phyloP scores from a whole-genome alignment of 495 filamentous ascomycete species.

The Glutinoglossum americanum region DNA sequence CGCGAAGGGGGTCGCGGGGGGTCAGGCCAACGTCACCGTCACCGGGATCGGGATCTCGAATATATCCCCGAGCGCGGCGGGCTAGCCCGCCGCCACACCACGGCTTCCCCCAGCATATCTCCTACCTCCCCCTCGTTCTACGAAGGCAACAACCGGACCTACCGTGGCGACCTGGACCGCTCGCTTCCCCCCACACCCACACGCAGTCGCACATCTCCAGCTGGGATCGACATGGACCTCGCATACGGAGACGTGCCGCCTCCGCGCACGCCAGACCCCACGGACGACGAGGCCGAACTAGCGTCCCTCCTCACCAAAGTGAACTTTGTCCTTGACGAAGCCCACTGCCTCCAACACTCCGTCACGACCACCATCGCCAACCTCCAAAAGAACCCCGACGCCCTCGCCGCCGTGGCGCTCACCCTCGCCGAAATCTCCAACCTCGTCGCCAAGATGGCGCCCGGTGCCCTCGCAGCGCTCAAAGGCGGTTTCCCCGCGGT shows the following conservation, averaged over 20 bases:
- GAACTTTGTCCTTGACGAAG: slow-evolving; percentile 56
- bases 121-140: slow-evolving; percentile 13
- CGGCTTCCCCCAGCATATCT: slow-evolving; percentile 7
- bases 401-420: slow-evolving; percentile 82
- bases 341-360: slow-evolving; percentile 70
- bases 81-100: slow-evolving; percentile 26
- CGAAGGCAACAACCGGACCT: slow-evolving; percentile 2
- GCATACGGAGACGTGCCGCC: slow-evolving; percentile 64
- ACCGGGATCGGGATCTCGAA: background rate
- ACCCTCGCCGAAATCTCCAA: slow-evolving; percentile 73
- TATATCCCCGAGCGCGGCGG: slow-evolving; percentile 5
- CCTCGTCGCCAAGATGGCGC: slow-evolving; percentile 63
- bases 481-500: slow-evolving; percentile 65
- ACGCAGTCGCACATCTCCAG: slow-evolving; percentile 24
- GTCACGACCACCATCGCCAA: slow-evolving; percentile 65
- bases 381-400: slow-evolving; percentile 77
- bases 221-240: slow-evolving; percentile 80
- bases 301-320: slow-evolving; percentile 42
- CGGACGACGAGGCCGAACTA: slow-evolving; percentile 34
- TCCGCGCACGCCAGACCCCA: slow-evolving; percentile 22
- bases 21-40: no score
- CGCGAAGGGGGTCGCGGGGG: no score
- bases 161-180: slow-evolving; percentile 5
- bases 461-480: slow-evolving; percentile 47
- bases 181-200: slow-evolving; percentile 16